Evolutionary conservation across 23 red algal species (phyloP).

Genomic region (Rhodosorus marinus): DNA sequence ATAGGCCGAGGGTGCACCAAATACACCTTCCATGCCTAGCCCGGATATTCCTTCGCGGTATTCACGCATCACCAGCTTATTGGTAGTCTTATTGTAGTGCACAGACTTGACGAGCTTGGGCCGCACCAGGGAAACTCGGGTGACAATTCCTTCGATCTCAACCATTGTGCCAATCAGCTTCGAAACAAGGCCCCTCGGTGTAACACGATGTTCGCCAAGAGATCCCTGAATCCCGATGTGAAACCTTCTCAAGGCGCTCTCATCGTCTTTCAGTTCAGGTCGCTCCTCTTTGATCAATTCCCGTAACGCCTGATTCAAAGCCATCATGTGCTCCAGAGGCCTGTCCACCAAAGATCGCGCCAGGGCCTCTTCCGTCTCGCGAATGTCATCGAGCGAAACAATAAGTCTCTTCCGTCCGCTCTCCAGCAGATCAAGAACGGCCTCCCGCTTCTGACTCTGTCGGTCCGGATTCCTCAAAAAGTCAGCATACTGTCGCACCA

Average conservation of each 20-base stretch:
- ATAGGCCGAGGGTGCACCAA: conserved; percentile 17
- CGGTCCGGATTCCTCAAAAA: no score
- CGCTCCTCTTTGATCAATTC: conserved; percentile 36
- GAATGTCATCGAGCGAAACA: conserved; percentile 47
- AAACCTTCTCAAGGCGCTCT: conserved; percentile 17
- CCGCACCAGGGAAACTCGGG: conserved; percentile 50
- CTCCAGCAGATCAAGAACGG: no score
- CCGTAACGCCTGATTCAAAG: conserved; percentile 56
- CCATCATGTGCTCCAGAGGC: conserved; percentile 41
- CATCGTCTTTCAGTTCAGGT: conserved; percentile 18
- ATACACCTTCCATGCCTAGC: conserved; percentile 18
- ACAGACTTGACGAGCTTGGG: conserved; percentile 69
- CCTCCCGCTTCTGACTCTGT: no score
- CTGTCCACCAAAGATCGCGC: conserved; percentile 13
- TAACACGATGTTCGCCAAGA: conserved; percentile 52
- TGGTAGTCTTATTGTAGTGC: conserved; percentile 75
- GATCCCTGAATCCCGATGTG: conserved; percentile 65
- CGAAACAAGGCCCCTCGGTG: conserved; percentile 67
- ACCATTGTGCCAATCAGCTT: conserved; percentile 57
- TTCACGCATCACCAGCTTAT: conserved; percentile 41
- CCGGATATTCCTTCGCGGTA: conserved; percentile 59
- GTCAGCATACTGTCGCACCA: no score
- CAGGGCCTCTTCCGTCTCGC: conserved; percentile 43
- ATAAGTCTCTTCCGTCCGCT: conserved; percentile 43
- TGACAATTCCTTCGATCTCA: conserved; percentile 88